A percentile compares a stretch with the other conserved stretches of the same genome.
Evolutionary conservation across 208 protist species (phyloP).

Genomic region (Acanthamoeba sp.): DNA sequence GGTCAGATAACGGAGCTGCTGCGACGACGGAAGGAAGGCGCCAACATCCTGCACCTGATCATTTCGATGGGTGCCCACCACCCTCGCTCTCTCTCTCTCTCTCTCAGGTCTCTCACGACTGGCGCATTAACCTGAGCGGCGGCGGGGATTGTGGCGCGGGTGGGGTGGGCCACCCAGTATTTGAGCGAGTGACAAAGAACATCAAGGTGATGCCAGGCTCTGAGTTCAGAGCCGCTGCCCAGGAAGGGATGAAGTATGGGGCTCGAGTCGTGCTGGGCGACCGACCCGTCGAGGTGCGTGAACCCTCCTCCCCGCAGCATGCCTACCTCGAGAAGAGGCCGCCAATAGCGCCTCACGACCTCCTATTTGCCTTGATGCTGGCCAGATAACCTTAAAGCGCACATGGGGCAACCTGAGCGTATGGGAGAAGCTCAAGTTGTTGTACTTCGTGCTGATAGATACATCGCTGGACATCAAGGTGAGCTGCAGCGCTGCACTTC

Average conservation of each 20-base stretch:
- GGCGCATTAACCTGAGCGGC: no score
- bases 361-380: neutral
- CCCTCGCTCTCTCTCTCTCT: neutral
- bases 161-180: no score
- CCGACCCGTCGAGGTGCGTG: neutral
- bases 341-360: neutral
- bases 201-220: conserved; percentile 40
- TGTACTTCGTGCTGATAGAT: conserved; percentile 58
- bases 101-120: neutral
- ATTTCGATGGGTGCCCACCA: neutral
- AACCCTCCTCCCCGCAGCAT: neutral
- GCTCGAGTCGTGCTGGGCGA: conserved; percentile 32
- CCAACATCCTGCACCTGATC: conserved; percentile 31
- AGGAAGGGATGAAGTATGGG: conserved; percentile 22
- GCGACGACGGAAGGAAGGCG: conserved; percentile 19
- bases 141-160: neutral
- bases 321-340: no score
- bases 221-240: conserved; percentile 31
- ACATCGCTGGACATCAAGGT: conserved; percentile 51
- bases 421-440: conserved; percentile 56
- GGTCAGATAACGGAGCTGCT: neutral
- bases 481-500: no score
- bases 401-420: conserved; percentile 6
- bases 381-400: conserved; percentile 8
- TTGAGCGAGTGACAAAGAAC: conserved; percentile 20